Evolutionary conservation across 148 eudicot genomes (phyloP).

Genomic region (Suaeda aralocaspica): DNA sequence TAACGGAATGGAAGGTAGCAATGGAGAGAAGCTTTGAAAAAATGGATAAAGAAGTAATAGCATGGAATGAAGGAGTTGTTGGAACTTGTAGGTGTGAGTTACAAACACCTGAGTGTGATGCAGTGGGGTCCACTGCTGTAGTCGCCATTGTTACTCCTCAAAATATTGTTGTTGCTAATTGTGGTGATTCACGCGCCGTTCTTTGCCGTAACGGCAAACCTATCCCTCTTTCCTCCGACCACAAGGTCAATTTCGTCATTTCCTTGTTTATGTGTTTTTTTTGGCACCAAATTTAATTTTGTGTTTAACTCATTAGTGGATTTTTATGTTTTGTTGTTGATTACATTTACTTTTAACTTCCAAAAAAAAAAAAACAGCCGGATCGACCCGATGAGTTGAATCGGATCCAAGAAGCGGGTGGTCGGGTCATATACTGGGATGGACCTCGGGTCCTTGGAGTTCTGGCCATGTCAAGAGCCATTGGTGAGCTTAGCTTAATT

Average conservation of each 20-base stretch:
- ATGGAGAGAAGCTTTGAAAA: slow-evolving; percentile 66
- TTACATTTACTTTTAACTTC: too few species aligned
- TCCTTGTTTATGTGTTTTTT: neutral
- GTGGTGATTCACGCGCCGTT: slow-evolving; percentile 77
- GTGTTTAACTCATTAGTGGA: neutral
- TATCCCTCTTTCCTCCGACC: slow-evolving; percentile 59
- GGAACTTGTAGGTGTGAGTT: slow-evolving; percentile 68
- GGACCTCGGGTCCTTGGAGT: slow-evolving; percentile 73
- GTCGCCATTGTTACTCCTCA: slow-evolving; percentile 55
- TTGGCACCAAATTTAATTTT: neutral
- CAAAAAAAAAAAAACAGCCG: too few species aligned
- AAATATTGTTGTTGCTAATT: slow-evolving; percentile 61
- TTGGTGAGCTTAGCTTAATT: slow-evolving; percentile 37
- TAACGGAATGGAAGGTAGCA: slow-evolving; percentile 37
- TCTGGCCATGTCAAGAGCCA: slow-evolving; percentile 92
- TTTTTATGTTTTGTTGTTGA: too few species aligned
- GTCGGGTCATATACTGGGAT: slow-evolving; percentile 68
- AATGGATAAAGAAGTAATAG: slow-evolving; percentile 63
- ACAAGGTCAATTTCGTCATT: slow-evolving; percentile 41
- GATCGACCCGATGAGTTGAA: slow-evolving; percentile 73
- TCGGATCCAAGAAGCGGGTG: slow-evolving; percentile 76
- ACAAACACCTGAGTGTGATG: slow-evolving; percentile 60
- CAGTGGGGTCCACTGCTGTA: slow-evolving; percentile 84
- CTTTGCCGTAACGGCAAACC: slow-evolving; percentile 53
- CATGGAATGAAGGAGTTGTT: slow-evolving; percentile 24